These are phyloP conservation scores for Rhinocladiella similis DNA, from an alignment of 2,329 filamentous ascomycete genomes.

Conservation along the genomic window DNA sequence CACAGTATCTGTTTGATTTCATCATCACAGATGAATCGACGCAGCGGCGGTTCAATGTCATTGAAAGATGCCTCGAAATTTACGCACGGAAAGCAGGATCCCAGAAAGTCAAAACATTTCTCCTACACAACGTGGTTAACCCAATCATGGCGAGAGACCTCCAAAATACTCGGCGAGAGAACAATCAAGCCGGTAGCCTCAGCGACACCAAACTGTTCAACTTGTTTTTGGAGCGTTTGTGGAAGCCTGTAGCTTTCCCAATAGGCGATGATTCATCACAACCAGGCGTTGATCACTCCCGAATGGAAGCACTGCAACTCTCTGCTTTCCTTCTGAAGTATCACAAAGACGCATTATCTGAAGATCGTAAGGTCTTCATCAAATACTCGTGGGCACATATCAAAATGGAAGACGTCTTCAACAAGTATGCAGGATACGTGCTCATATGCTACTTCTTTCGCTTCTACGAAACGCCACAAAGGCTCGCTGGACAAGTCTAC, in stretches of 20 bases:
- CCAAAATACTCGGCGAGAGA: conserved; percentile 71
- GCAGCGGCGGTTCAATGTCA: conserved; percentile 78
- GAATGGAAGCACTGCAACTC: conserved; percentile 93
- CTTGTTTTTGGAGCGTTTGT: conserved; percentile 86
- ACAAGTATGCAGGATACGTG: conserved; percentile 97
- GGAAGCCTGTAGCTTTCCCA: conserved; percentile 85
- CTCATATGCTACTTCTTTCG: conserved; percentile 97
- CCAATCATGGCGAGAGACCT: conserved; percentile 96
- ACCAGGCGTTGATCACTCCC: conserved; percentile 87
- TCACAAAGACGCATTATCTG: conserved; percentile 81
- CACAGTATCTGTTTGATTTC: conserved; percentile 78
- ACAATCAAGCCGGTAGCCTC: conserved; percentile 64
- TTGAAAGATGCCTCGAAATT: conserved; percentile 82
- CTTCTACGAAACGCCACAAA: conserved; percentile 91
- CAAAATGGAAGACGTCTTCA: conserved; percentile 96
- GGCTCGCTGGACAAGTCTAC: conserved; percentile 95
- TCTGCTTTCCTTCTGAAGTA: conserved; percentile 96
- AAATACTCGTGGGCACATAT: conserved; percentile 99
- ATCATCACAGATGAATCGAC: conserved; percentile 83
- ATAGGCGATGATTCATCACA: conserved; percentile 79
- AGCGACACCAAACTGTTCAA: conserved; percentile 88
- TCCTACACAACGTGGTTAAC: conserved; percentile 89
- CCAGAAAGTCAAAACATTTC: conserved; percentile 89
- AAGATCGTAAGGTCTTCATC: conserved; percentile 95
- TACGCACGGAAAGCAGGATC: conserved; percentile 77